A percentile compares a stretch with the other conserved stretches of the same genome.
Conservation (phyloP, 2,329 filamentous ascomycete genomes). For the Cryphonectria nitschkei region DNA sequence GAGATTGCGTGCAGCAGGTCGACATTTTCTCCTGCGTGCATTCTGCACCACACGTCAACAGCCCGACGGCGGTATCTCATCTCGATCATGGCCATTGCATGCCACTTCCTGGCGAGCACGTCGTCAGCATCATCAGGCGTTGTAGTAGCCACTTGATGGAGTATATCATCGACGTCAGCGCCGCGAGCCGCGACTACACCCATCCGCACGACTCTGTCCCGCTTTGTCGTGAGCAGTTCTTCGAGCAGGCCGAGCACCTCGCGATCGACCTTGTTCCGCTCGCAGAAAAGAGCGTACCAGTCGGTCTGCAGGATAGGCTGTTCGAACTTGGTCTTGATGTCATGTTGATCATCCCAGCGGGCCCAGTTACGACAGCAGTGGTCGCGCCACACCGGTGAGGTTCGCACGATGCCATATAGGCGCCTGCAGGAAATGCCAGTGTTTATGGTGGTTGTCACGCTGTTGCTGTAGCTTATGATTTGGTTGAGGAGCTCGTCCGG, state of each 20-base stretch:
- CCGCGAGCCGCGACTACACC: constrained; percentile 58
- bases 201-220: constrained; percentile 57
- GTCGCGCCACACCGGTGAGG: constrained; percentile 63
- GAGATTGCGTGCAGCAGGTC: constrained; percentile 61
- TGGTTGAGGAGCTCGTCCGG: constrained; percentile 66
- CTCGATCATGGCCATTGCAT: constrained; percentile 60
- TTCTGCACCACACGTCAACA: constrained; percentile 59
- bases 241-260: constrained; percentile 49
- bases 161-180: constrained; percentile 65
- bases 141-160: constrained; percentile 50
- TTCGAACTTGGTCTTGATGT: constrained; percentile 45
- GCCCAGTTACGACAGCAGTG: constrained; percentile 58
- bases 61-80: constrained; percentile 64
- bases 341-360: constrained; percentile 58
- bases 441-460: constrained; percentile 37
- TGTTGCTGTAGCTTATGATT: constrained; percentile 51
- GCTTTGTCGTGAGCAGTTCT: constrained; percentile 57
- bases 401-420: constrained; percentile 54
- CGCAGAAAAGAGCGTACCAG: constrained; percentile 57
- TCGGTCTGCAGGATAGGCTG: constrained; percentile 47
- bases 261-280: constrained; percentile 42
- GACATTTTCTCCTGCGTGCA: constrained; percentile 51
- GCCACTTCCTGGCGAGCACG: constrained; percentile 63
- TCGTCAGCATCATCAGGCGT: constrained; percentile 57
- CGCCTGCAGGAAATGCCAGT: constrained; percentile 55